Evolutionary conservation across 1,284 basidiomycete species (phyloP).

Genomic region (Puccinia polysora): DNA sequence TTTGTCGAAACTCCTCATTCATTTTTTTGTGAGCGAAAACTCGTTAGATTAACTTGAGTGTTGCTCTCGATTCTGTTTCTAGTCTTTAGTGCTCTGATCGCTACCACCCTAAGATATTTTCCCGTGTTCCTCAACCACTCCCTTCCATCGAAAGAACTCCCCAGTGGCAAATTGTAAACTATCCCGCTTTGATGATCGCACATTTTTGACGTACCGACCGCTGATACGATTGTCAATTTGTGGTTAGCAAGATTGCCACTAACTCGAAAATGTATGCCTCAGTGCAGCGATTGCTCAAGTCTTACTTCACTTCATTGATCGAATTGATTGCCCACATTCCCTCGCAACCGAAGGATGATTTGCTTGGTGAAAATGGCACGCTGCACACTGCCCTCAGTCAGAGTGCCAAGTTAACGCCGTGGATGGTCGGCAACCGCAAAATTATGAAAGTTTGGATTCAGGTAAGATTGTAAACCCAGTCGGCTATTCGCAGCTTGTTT

Average conservation of each 20-base stretch:
- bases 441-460: conserved; percentile 78
- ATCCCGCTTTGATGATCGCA: conserved; percentile 7
- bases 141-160: conserved; percentile 74
- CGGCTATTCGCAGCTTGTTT: neutral
- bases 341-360: conserved; percentile 54
- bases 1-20: conserved; percentile 51
- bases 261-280: conserved; percentile 57
- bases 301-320: conserved; percentile 79
- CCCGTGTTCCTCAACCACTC: conserved; percentile 84
- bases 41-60: neutral
- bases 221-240: conserved; percentile 8
- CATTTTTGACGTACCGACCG: neutral
- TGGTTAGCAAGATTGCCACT: conserved; percentile 61
- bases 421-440: conserved; percentile 74
- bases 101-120: conserved; percentile 81
- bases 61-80: conserved; percentile 31
- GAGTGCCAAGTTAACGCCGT: conserved; percentile 79
- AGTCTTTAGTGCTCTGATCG: conserved; percentile 90
- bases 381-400: conserved; percentile 71
- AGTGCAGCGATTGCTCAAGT: conserved; percentile 81
- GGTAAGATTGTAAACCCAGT: conserved; percentile 55
- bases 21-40: neutral
- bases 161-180: conserved; percentile 75
- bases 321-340: conserved; percentile 74
- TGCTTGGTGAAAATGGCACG: conserved; percentile 49